Evolutionary conservation across 1,284 basidiomycete species (phyloP).

Genomic region (Malassezia sympodialis): DNA sequence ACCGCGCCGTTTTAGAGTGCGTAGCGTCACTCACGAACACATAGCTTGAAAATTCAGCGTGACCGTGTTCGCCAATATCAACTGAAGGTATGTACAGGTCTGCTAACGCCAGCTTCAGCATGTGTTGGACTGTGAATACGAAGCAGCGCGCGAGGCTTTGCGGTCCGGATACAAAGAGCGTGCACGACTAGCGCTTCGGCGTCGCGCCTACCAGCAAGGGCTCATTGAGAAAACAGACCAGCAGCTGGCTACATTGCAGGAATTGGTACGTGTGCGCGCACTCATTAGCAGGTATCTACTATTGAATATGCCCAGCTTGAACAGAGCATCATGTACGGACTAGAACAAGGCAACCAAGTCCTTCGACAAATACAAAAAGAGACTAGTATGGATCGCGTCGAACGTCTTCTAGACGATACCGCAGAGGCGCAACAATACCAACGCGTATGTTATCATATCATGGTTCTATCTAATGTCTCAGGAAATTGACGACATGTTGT

Average conservation of each 20-base stretch:
- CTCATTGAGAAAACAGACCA: slow-evolving; percentile 76
- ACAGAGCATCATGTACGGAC: slow-evolving; percentile 77
- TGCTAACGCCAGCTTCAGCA: slow-evolving; percentile 63
- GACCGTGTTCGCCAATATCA: slow-evolving; percentile 93
- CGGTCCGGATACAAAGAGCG: slow-evolving; percentile 71
- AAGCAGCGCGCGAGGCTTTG: slow-evolving; percentile 74
- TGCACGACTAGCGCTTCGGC: slow-evolving; percentile 72
- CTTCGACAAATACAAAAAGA: slow-evolving; percentile 87
- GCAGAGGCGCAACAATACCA: slow-evolving; percentile 86
- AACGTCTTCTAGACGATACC: slow-evolving; percentile 81
- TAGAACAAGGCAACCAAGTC: slow-evolving; percentile 85
- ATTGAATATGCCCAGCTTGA: slow-evolving; percentile 95
- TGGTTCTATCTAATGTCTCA: slow-evolving; percentile 41
- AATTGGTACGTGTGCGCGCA: slow-evolving; percentile 59
- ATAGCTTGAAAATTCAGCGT: slow-evolving; percentile 80
- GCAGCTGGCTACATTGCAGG: slow-evolving; percentile 79
- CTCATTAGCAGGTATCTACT: slow-evolving; percentile 62
- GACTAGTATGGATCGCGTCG: slow-evolving; percentile 83
- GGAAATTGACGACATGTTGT: slow-evolving; percentile 84
- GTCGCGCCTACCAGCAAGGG: slow-evolving; percentile 84
- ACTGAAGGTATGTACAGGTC: slow-evolving; percentile 60
- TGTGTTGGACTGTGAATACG: slow-evolving; percentile 74
- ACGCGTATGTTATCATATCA: slow-evolving; percentile 52
- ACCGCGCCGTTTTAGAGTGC: slow-evolving; percentile 85
- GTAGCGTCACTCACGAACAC: slow-evolving; percentile 30